phyloP scores from a whole-genome alignment of 192 early-diverging fungal species.

The Oehlia diaphana region DNA sequence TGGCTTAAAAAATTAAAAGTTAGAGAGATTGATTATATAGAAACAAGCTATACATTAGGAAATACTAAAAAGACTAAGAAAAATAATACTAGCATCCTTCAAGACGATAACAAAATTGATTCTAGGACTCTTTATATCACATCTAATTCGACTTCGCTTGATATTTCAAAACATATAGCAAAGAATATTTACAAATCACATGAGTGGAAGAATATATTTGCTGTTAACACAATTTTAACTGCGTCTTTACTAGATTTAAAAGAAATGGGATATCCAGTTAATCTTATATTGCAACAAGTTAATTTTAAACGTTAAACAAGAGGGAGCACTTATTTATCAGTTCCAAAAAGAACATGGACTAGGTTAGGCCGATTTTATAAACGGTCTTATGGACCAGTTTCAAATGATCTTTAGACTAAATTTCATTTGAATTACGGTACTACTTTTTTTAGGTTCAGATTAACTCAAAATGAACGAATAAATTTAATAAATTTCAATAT shows the following conservation, averaged over 20 bases:
- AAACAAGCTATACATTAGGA: slow-evolving; percentile 44
- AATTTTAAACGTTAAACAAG: too few species aligned
- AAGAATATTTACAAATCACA: not conserved
- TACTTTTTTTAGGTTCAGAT: too few species aligned
- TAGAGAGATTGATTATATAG: slow-evolving; percentile 63
- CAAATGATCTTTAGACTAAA: too few species aligned
- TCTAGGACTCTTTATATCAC: slow-evolving; percentile 42
- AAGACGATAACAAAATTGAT: slow-evolving; percentile 36
- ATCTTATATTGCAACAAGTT: slow-evolving; percentile 53
- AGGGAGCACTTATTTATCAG: too few species aligned
- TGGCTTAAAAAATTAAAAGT: slow-evolving; percentile 68
- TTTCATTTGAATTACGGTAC: too few species aligned
- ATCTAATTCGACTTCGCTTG: slow-evolving; percentile 35
- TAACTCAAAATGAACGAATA: too few species aligned
- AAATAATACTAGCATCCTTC: slow-evolving; percentile 60
- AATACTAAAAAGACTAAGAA: slow-evolving; percentile 39
- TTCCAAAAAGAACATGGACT: too few species aligned
- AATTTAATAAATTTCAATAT: too few species aligned
- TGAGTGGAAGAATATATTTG: not conserved
- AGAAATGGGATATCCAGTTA: slow-evolving; percentile 48
- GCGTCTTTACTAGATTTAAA: not conserved
- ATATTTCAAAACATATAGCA: not conserved
- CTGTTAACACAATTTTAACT: not conserved
- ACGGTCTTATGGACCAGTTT: too few species aligned
- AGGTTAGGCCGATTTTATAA: too few species aligned